Conservation (phyloP, 2,329 filamentous ascomycete species). For the Colletotrichum graminicola region DNA sequence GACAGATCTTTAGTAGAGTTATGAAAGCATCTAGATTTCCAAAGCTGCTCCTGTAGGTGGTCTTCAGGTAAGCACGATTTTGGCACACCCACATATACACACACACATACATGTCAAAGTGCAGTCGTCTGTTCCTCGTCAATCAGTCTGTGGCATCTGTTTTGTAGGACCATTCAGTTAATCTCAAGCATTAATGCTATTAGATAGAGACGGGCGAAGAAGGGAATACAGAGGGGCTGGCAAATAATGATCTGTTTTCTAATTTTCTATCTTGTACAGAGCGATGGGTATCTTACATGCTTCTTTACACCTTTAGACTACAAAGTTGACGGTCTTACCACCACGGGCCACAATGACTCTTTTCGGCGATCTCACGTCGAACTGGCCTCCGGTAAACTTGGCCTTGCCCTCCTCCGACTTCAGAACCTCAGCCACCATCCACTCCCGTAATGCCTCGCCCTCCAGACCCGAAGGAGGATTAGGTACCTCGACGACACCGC, state of each 20-base stretch:
- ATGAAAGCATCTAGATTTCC: neutral
- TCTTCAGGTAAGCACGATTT: neutral
- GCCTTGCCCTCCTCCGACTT: conserved; percentile 70
- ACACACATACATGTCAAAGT: neutral
- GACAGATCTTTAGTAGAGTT: neutral
- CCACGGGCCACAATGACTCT: conserved; percentile 75
- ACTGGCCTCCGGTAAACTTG: conserved; percentile 63
- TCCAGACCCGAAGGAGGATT: conserved; percentile 58
- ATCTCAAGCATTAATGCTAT: neutral
- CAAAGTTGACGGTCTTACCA: conserved; percentile 81
- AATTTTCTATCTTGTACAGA: conserved; percentile 24
- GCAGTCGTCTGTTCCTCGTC: neutral
- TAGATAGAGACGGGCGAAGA: neutral
- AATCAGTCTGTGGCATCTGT: neutral
- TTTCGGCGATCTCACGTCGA: conserved; percentile 65
- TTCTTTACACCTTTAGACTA: conserved; percentile 57
- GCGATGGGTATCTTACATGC: conserved; percentile 36
- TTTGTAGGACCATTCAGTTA: neutral
- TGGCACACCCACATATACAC: neutral
- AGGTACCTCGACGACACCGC: conserved; percentile 75
- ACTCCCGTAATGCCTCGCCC: conserved; percentile 64
- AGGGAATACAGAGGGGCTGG: neutral
- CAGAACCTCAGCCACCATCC: conserved; percentile 72
- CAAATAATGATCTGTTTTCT: conserved; percentile 7
- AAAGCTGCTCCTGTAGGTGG: neutral